Evolutionary conservation across 352 stramenopile species (phyloP).

Genomic region (Phytophthora macrochlamydospora): DNA sequence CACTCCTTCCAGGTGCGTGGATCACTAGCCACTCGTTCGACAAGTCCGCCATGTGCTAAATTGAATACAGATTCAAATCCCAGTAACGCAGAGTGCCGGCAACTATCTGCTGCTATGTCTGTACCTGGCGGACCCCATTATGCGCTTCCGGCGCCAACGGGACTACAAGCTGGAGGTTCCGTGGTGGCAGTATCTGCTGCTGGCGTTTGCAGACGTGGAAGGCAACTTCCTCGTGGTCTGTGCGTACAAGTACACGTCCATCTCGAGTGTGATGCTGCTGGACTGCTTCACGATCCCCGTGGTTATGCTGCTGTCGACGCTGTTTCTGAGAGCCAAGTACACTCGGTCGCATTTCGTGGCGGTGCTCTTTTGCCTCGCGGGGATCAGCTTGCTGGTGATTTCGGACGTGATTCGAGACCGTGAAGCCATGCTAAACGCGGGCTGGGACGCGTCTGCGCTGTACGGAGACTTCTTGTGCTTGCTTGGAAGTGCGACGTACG

Average conservation of each 20-base stretch:
- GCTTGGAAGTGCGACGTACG: slow-evolving; percentile 91
- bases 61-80: slow-evolving; percentile 68
- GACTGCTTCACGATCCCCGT: slow-evolving; percentile 96
- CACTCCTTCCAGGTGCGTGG: slow-evolving; percentile 71
- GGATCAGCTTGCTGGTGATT: slow-evolving; percentile 84
- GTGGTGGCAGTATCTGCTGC: slow-evolving; percentile 90
- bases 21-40: background rate
- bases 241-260: slow-evolving; percentile 96
- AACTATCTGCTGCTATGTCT: slow-evolving; percentile 73
- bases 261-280: slow-evolving; percentile 96
- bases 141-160: slow-evolving; percentile 44
- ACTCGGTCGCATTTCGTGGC: slow-evolving; percentile 70
- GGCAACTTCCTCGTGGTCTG: slow-evolving; percentile 95
- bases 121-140: slow-evolving; percentile 56
- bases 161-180: slow-evolving; percentile 66
- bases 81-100: slow-evolving; percentile 73
- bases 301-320: slow-evolving; percentile 92
- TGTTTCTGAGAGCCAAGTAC: slow-evolving; percentile 90
- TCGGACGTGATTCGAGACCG: slow-evolving; percentile 77
- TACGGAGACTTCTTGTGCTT: slow-evolving; percentile 94
- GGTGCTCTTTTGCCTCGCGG: slow-evolving; percentile 84
- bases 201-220: slow-evolving; percentile 95
- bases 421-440: slow-evolving; percentile 26
- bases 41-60: slow-evolving; percentile 20
- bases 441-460: slow-evolving; percentile 53